Base-by-base conservation (phyloP, 805 yeast species). In the Saccharomycopsis fibuligera region DNA sequence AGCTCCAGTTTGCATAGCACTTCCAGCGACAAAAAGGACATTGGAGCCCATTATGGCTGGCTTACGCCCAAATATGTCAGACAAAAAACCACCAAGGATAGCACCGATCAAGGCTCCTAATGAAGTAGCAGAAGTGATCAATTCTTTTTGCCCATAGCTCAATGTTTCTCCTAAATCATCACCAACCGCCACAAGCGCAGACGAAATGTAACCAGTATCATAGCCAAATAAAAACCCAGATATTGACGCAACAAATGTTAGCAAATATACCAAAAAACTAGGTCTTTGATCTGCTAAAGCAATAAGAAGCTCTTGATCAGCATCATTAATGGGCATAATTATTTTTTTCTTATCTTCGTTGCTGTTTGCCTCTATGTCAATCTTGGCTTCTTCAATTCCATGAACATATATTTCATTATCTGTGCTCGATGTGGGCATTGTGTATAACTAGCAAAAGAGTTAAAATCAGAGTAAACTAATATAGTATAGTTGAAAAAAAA, bases 161-260 rank as follows among this genome's bases (percentile, higher is more conserved):
- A 90, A 72, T 0, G 63, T 58, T 49, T 74, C 72, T 55, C 79
- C 78, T 53, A 91, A 74, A 62, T 86, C 95, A 5, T 79, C 76
- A 10, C 90, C 89, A 42, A 91, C 80, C 33, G 88, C 79, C 17
- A 90, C 95, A 58, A 91, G 72, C 0, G 97, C 97, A 19, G 95
- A 81, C 2, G 97, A 91, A 37, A 91, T 89, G 66, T 91, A 90
- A 57, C 97, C 98, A 1, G 98, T 91, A 65, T 91, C 99, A 62
- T 91, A 91, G 57, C 99, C 99, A 66, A 91, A 91, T 89, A 91
- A 79, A 66, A 90, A 87, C 1, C 98, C 98, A 0, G 96, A 89
- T 54, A 91, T 82, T 6, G 96, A 88, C 0, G 96, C 79, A 25
- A 81, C 80, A 45, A 81, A 69, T 0, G 96, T 86, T 46, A 88